Base-by-base conservation (phyloP, 2,329 filamentous ascomycete genomes). In the Coccinonectria pachysandricola region DNA sequence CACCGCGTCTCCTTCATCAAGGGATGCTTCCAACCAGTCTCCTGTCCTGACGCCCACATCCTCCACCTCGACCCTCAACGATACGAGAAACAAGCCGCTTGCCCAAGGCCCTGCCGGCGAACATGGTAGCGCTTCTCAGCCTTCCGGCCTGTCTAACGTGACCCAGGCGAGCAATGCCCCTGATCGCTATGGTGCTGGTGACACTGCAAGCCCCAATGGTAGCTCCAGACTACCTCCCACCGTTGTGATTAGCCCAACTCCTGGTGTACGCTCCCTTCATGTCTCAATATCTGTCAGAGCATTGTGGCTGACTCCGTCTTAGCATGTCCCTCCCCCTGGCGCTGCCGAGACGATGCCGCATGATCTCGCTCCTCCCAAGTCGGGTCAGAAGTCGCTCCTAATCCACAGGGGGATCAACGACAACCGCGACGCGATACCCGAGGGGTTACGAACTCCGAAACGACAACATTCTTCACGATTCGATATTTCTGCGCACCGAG, bases 321-420 rank as follows among this genome's bases (percentile, higher is more conserved):
- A 57, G 86, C 91, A 98, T 60, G 66, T 91, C 22, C 87, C 91
- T 26, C 86, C 86, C 36, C 91, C 91, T 24, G 91, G 91, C 42
- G 80, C 87, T 31, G 81, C 87, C 39, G 91, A 98, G 62, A 95
- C 88, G 5, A 96, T 98, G 88, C 91, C 91, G 27, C 85, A 92
- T 49, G 91, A 98, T 53, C 76, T 98, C 32, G 85, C 86, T 15
- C 91, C 91, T 28, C 91, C 91, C 11, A 93, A 95, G 59, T 79
- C 83, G 21, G 85, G 85, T 28, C 74, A 81, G 49, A 96, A 96
- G 65, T 91, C 85, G 12, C 63, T 85, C 44, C 75, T 92, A 46
- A 71, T 95, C 35, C 86, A 95, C 53, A 80, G 88, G 33, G 52
- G 54, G 30, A 91, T 85, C 13, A n/a, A n/a, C n/a, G 93, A 87